Evolutionary conservation across 2,329 filamentous ascomycete genomes (phyloP).

Genomic region (Ophiocordyceps sinensis): DNA sequence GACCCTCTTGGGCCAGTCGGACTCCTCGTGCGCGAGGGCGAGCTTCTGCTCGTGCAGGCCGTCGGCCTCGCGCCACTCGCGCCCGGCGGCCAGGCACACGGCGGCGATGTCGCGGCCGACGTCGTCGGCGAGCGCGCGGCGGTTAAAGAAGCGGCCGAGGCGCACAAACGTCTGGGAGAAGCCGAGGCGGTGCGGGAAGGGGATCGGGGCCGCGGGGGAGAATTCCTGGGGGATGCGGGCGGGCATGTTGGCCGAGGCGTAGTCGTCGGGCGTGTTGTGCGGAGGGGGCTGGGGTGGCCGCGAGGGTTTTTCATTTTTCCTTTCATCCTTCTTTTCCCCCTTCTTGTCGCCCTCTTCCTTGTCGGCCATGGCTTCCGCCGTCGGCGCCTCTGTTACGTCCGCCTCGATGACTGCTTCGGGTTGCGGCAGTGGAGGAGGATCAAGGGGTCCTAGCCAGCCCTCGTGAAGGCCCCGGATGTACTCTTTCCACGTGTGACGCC

Average conservation of each 20-base stretch:
- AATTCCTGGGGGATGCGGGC: conserved; percentile 54
- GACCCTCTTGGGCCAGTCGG: conserved; percentile 71
- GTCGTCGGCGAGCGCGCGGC: conserved; percentile 69
- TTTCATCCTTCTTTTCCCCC: conserved; percentile 24
- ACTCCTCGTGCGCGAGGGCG: conserved; percentile 56
- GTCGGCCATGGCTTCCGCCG: conserved; percentile 7
- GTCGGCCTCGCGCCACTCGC: conserved; percentile 32
- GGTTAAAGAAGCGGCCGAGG: conserved; percentile 76
- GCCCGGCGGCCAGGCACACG: conserved; percentile 52
- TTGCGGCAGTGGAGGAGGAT: conserved; percentile 41
- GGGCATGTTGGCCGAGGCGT: conserved; percentile 51
- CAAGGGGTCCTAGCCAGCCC: conserved; percentile 83
- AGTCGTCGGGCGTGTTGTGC: conserved; percentile 61
- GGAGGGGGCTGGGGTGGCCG: conserved; percentile 50
- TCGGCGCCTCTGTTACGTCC: conserved; percentile 4
- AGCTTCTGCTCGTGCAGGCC: conserved; percentile 29
- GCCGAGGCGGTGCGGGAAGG: conserved; percentile 80
- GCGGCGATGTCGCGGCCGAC: conserved; percentile 81
- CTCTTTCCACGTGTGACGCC: conserved; percentile 92
- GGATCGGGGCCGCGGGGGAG: conserved; percentile 56
- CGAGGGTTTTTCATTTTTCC: conserved; percentile 36
- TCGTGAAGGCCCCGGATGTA: conserved; percentile 89
- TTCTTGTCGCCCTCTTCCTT: conserved; percentile 24
- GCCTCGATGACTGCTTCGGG: conserved; percentile 10
- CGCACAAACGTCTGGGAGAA: conserved; percentile 82